phyloP scores from a whole-genome alignment of 352 stramenopile species.

The Phytophthora tubulina region DNA sequence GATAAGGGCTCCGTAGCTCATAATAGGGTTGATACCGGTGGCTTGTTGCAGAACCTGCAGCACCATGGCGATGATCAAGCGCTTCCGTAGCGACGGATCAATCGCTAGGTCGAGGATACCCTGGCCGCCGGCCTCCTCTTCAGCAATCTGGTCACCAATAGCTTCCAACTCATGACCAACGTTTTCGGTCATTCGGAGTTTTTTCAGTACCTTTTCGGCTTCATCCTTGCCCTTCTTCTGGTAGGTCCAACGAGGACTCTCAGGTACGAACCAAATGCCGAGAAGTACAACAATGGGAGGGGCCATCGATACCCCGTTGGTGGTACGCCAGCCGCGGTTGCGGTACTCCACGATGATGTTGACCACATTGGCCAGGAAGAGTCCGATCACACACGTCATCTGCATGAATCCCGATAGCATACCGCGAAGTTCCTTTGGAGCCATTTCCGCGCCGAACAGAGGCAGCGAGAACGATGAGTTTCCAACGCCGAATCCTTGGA shows the following conservation, averaged over 20 bases:
- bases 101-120: constrained; percentile 37
- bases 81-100: constrained; percentile 36
- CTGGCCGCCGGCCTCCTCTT: constrained; percentile 34
- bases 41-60: constrained; percentile 48
- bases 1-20: constrained; percentile 52
- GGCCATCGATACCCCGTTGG: constrained; percentile 47
- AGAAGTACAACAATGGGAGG: constrained; percentile 46
- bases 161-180: constrained; percentile 46
- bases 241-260: constrained; percentile 55
- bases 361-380: constrained; percentile 49
- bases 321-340: constrained; percentile 45
- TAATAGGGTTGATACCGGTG: constrained; percentile 48
- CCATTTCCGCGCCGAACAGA: constrained; percentile 50
- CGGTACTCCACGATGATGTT: constrained; percentile 47
- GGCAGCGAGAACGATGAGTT: constrained; percentile 48
- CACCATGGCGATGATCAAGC: constrained; percentile 41
- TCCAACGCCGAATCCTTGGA: constrained; percentile 50
- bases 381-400: constrained; percentile 45
- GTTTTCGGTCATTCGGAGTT: constrained; percentile 44
- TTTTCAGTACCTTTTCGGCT: constrained; percentile 41
- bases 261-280: constrained; percentile 50
- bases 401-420: constrained; percentile 54
- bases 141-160: constrained; percentile 49
- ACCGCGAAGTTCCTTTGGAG: constrained; percentile 46
- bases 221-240: constrained; percentile 45